These are phyloP conservation scores for Candida pseudoviswanathii DNA, from an alignment of 1,139 yeast genomes.

Conservation along the genomic window DNA sequence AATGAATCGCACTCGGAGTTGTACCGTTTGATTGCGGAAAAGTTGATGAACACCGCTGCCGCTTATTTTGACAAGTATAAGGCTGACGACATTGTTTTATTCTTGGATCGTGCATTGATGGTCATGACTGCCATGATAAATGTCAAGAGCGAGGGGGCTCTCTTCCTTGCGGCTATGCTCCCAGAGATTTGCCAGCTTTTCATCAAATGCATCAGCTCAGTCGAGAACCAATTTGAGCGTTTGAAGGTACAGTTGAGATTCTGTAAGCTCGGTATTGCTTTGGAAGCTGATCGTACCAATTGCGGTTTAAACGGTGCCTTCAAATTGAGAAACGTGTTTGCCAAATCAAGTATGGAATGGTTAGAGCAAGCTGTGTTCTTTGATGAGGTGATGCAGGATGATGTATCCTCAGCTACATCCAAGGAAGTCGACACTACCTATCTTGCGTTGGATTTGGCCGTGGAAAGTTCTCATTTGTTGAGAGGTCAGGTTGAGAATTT, in stretches of 20 bases:
- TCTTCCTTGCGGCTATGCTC: conserved; percentile 35
- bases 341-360: conserved; percentile 67
- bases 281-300: conserved; percentile 44
- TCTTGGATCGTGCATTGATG: conserved; percentile 42
- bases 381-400: conserved; percentile 19
- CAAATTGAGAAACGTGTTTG: conserved; percentile 58
- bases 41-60: conserved; percentile 30
- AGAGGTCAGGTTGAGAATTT: conserved; percentile 56
- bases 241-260: conserved; percentile 58
- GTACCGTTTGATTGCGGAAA: conserved; percentile 37
- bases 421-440: conserved; percentile 50
- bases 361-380: conserved; percentile 57
- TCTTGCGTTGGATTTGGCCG: conserved; percentile 63
- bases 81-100: conserved; percentile 36
- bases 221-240: conserved; percentile 38
- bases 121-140: conserved; percentile 42
- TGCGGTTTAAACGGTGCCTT: conserved; percentile 57
- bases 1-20: conserved; percentile 52
- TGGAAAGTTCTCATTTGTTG: conserved; percentile 64
- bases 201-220: conserved; percentile 34
- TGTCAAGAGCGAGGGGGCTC: conserved; percentile 40
- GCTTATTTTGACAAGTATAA: conserved; percentile 27
- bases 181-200: conserved; percentile 36
- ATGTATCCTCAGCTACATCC: not conserved
- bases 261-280: conserved; percentile 54